phyloP scores from a whole-genome alignment of 371 early-diverging fungal genomes.

The Mycotypha africana region DNA sequence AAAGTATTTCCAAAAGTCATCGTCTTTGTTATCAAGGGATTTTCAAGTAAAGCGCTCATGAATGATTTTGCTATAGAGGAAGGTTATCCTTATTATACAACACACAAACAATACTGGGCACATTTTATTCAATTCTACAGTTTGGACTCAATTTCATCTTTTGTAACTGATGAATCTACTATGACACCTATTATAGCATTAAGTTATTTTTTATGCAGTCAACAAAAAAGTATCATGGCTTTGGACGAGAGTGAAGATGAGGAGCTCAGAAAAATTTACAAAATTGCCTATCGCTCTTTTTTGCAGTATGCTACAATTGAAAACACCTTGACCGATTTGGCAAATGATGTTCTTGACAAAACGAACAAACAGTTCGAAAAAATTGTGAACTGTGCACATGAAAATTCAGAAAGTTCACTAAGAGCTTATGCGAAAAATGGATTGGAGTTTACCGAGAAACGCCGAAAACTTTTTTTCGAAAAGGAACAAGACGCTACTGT shows the following conservation, averaged over 20 bases:
- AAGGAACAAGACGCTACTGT: slow-evolving; percentile 5
- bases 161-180: slow-evolving; percentile 2
- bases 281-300: slow-evolving; percentile 5
- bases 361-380: slow-evolving; percentile 1
- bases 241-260: slow-evolving; percentile 6
- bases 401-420: slow-evolving; percentile 6
- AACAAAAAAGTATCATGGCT: slow-evolving; percentile 4
- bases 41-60: slow-evolving; percentile 3
- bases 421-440: slow-evolving; percentile 4
- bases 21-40: slow-evolving; percentile 1
- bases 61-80: background rate
- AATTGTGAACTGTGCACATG: slow-evolving; percentile 7
- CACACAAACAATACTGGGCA: slow-evolving; percentile 2
- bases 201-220: slow-evolving; percentile 6
- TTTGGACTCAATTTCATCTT: slow-evolving; percentile 5
- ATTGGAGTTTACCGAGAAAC: slow-evolving; percentile 4
- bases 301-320: slow-evolving; percentile 2
- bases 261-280: slow-evolving; percentile 4
- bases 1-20: slow-evolving; percentile 5
- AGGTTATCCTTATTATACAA: slow-evolving; percentile 2
- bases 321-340: background rate
- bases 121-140: slow-evolving; percentile 1
- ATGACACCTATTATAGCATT: slow-evolving; percentile 6
- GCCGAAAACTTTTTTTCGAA: slow-evolving; percentile 2
- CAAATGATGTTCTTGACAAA: slow-evolving; percentile 7